These are phyloP conservation scores for Talaromyces amestolkiae DNA, from an alignment of 2,329 filamentous ascomycete species.

Conservation along the genomic window DNA sequence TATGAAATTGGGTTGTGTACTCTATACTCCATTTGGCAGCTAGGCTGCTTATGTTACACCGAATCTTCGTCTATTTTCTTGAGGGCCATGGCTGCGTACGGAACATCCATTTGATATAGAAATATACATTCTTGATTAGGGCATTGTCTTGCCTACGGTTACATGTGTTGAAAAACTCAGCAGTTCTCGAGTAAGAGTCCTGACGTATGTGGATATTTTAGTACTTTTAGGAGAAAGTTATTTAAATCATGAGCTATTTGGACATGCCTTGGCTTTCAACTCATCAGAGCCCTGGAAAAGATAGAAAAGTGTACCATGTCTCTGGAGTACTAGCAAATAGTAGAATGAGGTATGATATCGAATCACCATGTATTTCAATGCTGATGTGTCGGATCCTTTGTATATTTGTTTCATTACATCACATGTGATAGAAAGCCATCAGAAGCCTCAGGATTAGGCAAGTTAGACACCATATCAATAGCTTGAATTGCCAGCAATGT, in stretches of 20 bases:
- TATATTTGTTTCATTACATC: neutral
- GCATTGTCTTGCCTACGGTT: neutral
- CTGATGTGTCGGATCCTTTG: too few relatives aligned
- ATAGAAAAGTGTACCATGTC: too few relatives aligned
- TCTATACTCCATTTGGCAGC: neutral
- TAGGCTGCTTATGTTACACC: neutral
- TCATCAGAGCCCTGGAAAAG: too few relatives aligned
- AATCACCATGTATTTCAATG: too few relatives aligned
- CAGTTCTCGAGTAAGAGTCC: neutral
- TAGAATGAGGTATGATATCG: neutral
- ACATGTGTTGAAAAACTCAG: neutral
- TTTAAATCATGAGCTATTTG: too few relatives aligned
- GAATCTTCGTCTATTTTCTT: neutral
- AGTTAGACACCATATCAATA: neutral
- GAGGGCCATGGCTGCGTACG: neutral
- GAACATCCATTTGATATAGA: neutral
- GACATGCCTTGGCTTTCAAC: too few relatives aligned
- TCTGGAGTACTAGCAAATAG: too few relatives aligned
- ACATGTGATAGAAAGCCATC: neutral
- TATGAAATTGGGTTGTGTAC: too few relatives aligned
- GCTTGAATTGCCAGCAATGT: conserved; percentile 2
- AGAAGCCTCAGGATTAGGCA: neutral
- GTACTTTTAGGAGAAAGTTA: too few relatives aligned
- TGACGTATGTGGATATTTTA: neutral
- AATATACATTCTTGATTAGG: neutral